phyloP scores from a whole-genome alignment of 2,329 filamentous ascomycete genomes.

The Didymella glomerata region DNA sequence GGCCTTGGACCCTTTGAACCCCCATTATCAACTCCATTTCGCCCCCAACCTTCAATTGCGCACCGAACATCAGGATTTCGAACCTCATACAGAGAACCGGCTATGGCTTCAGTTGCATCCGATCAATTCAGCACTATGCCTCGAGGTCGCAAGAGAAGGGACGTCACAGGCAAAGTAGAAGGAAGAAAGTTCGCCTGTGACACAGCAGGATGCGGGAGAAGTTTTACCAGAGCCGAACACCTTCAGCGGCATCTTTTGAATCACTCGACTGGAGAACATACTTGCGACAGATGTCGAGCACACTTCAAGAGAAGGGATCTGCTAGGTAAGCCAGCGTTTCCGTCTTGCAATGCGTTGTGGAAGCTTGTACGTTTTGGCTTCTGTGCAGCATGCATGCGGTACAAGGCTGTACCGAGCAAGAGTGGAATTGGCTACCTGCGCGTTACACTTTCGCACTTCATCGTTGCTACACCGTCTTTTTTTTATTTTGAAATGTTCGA shows the following conservation, averaged over 20 bases:
- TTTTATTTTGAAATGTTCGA: background rate
- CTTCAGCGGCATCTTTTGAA: slow-evolving; percentile 95
- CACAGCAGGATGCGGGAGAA: slow-evolving; percentile 86
- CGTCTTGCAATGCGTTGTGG: background rate
- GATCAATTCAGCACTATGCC: slow-evolving; percentile 51
- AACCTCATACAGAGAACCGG: slow-evolving; percentile 4
- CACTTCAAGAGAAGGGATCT: slow-evolving; percentile 70
- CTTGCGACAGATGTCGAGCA: slow-evolving; percentile 66
- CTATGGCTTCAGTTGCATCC: slow-evolving; percentile 32
- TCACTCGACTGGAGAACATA: slow-evolving; percentile 67
- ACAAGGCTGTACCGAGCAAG: background rate
- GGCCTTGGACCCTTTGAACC: slow-evolving; percentile 12
- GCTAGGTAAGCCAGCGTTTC: slow-evolving; percentile 55
- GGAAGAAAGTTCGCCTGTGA: slow-evolving; percentile 72
- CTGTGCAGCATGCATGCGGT: background rate
- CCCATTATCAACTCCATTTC: slow-evolving; percentile 37
- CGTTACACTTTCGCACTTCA: background rate
- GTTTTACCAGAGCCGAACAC: slow-evolving; percentile 93
- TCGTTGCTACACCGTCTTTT: background rate
- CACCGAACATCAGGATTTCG: slow-evolving; percentile 19
- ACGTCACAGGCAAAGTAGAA: slow-evolving; percentile 51
- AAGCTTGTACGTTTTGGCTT: background rate
- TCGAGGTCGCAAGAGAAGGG: slow-evolving; percentile 71
- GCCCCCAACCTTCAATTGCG: slow-evolving; percentile 44
- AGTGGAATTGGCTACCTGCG: background rate